phyloP scores from a whole-genome alignment of 2,329 filamentous ascomycete genomes.

The Clathrospora elynae region DNA sequence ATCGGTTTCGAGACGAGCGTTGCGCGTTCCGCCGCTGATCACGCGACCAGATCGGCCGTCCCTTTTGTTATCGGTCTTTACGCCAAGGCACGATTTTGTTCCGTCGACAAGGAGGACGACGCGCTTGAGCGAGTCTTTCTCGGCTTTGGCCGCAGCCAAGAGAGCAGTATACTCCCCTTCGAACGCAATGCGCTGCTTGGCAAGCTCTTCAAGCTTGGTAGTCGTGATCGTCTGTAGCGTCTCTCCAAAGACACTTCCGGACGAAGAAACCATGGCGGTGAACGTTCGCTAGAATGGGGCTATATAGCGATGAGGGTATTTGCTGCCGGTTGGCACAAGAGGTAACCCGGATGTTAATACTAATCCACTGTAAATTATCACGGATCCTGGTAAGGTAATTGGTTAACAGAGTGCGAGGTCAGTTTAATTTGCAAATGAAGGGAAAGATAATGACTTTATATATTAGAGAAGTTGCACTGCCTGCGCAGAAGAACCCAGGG shows the following conservation, averaged over 20 bases:
- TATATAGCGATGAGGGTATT: background rate
- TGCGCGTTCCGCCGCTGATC: constrained; percentile 24
- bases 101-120: constrained; percentile 35
- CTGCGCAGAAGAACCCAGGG: too few relatives aligned
- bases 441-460: too few relatives aligned
- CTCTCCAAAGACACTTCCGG: constrained; percentile 42
- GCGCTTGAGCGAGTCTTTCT: constrained; percentile 31
- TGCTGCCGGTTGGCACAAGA: too few relatives aligned
- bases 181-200: constrained; percentile 43
- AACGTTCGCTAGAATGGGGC: background rate
- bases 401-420: too few relatives aligned
- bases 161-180: constrained; percentile 34
- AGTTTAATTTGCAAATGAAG: too few relatives aligned
- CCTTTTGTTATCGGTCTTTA: constrained; percentile 23
- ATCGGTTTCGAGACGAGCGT: constrained; percentile 33
- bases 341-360: too few relatives aligned
- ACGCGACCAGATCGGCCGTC: constrained; percentile 21
- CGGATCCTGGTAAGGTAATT: too few relatives aligned
- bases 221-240: constrained; percentile 46
- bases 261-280: constrained; percentile 25
- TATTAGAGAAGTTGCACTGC: too few relatives aligned
- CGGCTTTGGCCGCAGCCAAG: constrained; percentile 12
- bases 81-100: constrained; percentile 36
- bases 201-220: constrained; percentile 46
- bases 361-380: too few relatives aligned